phyloP scores from a whole-genome alignment of 129 eudicot genomes.

The Artemisia tridentata region DNA sequence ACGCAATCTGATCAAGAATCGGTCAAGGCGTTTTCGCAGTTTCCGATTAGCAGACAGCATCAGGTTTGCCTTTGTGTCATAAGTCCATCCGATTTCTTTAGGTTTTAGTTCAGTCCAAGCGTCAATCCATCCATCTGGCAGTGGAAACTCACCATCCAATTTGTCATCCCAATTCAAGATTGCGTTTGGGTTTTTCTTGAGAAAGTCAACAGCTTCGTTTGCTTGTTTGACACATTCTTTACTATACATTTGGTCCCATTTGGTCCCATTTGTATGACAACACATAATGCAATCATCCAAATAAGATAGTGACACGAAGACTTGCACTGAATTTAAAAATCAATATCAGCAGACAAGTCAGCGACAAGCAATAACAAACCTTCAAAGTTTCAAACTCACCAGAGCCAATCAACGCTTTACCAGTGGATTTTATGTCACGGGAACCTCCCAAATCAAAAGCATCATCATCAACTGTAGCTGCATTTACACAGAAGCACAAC shows the following conservation, averaged over 20 bases:
- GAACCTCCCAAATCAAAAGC: constrained; percentile 20
- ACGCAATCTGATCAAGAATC: no score
- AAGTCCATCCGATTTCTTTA: constrained; percentile 64
- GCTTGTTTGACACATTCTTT: constrained; percentile 89
- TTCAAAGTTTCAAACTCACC: constrained; percentile 8
- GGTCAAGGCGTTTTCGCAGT: no score
- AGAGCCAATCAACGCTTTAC: constrained; percentile 14
- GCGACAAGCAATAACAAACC: neutral
- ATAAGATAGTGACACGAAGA: neutral
- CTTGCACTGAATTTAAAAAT: neutral
- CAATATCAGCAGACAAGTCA: neutral
- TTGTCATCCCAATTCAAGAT: constrained; percentile 98
- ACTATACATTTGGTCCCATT: no score
- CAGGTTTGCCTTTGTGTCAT: no score
- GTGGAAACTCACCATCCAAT: constrained; percentile 76
- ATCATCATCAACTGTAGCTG: constrained; percentile 21
- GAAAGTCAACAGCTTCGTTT: constrained; percentile 64
- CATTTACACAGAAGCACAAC: neutral
- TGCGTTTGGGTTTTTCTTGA: constrained; percentile 50
- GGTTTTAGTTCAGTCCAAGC: constrained; percentile 72
- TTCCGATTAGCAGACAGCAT: no score
- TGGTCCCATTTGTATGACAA: neutral
- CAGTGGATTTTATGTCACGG: constrained; percentile 4
- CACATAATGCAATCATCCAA: neutral
- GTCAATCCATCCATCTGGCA: constrained; percentile 72